Evolutionary conservation across 2,329 filamentous ascomycete genomes (phyloP).

Genomic region (Paraphaeosphaeria minitans): DNA sequence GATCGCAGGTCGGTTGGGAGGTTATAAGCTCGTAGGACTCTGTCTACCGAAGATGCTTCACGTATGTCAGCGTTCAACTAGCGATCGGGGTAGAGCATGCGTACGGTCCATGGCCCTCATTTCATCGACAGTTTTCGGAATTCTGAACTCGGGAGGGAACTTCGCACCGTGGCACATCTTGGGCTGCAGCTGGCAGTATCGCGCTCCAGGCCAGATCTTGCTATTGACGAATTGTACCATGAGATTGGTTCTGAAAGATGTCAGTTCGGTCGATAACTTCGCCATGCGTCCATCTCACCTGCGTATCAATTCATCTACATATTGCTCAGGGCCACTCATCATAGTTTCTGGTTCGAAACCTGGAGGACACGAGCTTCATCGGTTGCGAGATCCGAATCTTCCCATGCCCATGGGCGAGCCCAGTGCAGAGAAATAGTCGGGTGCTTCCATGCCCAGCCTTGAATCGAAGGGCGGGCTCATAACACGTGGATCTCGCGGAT

Average conservation of each 20-base stretch:
- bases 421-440: conserved; percentile 21
- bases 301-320: conserved; percentile 24
- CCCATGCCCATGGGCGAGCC: conserved; percentile 15
- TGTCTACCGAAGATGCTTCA: conserved; percentile 31
- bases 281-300: conserved; percentile 13
- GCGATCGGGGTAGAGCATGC: background rate
- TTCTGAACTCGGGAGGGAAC: conserved; percentile 39
- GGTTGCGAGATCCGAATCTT: conserved; percentile 6
- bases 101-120: conserved; percentile 31
- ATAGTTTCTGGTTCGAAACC: conserved; percentile 21
- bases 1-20: conserved; percentile 29
- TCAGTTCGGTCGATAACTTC: background rate
- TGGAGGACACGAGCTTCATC: conserved; percentile 13
- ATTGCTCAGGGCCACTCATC: conserved; percentile 16
- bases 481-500: conserved; percentile 15
- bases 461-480: conserved; percentile 20
- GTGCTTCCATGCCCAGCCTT: conserved; percentile 17
- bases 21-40: conserved; percentile 36
- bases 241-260: conserved; percentile 26
- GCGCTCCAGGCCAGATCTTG: conserved; percentile 23
- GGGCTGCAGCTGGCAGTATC: conserved; percentile 38
- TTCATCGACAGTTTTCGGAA: conserved; percentile 28
- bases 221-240: conserved; percentile 36
- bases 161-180: conserved; percentile 36
- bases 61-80: background rate